These are phyloP conservation scores for Boletus huronensis DNA, from an alignment of 768 basidiomycete genomes.

Conservation along the genomic window DNA sequence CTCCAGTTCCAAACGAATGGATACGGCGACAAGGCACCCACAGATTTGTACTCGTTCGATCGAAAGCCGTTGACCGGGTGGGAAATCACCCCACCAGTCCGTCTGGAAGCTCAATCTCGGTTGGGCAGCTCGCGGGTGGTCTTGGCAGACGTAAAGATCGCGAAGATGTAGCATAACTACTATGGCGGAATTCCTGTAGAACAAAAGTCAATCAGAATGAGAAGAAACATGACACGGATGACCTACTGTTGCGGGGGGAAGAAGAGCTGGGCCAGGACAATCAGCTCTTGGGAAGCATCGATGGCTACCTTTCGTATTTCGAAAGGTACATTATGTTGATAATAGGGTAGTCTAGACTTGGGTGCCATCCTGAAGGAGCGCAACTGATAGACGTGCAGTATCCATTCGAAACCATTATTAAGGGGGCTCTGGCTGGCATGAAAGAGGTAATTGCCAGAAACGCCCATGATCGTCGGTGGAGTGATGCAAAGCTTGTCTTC, in stretches of 20 bases:
- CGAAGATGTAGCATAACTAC: slow-evolving; percentile 44
- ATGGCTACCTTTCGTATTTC: slow-evolving; percentile 34
- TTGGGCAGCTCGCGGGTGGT: slow-evolving; percentile 44
- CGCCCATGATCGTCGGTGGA: slow-evolving; percentile 33
- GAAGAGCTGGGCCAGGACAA: slow-evolving; percentile 30
- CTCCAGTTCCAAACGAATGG: slow-evolving; percentile 31
- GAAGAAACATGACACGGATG: neutral
- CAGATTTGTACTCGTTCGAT: slow-evolving; percentile 30
- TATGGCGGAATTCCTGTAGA: slow-evolving; percentile 26
- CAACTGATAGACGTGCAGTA: slow-evolving; percentile 32
- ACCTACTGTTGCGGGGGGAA: slow-evolving; percentile 29
- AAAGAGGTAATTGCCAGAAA: slow-evolving; percentile 32
- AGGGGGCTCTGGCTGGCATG: slow-evolving; percentile 33
- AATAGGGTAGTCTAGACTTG: slow-evolving; percentile 25
- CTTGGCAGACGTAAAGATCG: slow-evolving; percentile 52
- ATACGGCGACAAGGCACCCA: slow-evolving; percentile 23
- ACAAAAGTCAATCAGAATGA: neutral
- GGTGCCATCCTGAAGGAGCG: slow-evolving; percentile 31
- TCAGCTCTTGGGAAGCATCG: slow-evolving; percentile 28
- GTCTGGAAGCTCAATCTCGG: slow-evolving; percentile 29
- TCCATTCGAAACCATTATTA: slow-evolving; percentile 32
- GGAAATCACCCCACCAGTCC: slow-evolving; percentile 33
- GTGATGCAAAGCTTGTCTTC: slow-evolving; percentile 32
- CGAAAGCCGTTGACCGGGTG: slow-evolving; percentile 32
- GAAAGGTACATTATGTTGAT: slow-evolving; percentile 33